Evolutionary conservation across 768 basidiomycete species (phyloP).

Genomic region (Mycena galopus): DNA sequence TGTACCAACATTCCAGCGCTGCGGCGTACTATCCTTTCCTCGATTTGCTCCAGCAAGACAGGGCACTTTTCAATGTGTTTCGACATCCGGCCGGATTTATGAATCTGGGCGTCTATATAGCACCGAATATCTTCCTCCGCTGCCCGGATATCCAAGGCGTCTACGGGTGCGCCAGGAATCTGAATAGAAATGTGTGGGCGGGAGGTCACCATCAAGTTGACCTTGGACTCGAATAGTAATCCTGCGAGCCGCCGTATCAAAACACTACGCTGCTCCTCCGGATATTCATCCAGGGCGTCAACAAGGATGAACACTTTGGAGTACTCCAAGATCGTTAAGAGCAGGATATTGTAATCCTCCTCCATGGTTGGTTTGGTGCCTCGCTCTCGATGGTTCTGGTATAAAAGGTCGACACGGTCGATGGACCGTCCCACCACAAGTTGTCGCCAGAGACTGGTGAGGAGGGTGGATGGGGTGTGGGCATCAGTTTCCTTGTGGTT

Average conservation of each 20-base stretch:
- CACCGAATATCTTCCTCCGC: conserved; percentile 1
- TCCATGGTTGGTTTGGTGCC: background rate
- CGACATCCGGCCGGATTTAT: background rate
- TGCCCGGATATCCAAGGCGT: conserved; percentile 1
- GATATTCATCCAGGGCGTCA: conserved; percentile 25
- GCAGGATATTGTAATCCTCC: background rate
- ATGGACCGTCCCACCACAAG: background rate
- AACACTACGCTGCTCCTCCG: background rate
- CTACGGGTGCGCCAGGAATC: background rate
- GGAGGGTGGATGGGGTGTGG: background rate
- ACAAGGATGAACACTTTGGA: conserved; percentile 9
- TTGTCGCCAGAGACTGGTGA: conserved; percentile 8
- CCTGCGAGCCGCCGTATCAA: background rate
- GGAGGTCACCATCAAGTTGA: conserved; percentile 16
- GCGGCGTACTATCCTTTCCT: background rate
- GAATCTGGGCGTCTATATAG: background rate
- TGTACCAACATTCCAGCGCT: conserved; percentile 1
- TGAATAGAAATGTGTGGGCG: conserved; percentile 5
- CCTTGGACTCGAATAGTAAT: background rate
- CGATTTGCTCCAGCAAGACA: background rate
- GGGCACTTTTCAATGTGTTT: background rate
- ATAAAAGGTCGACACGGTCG: background rate
- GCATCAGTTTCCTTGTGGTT: conserved; percentile 3
- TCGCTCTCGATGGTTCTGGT: background rate
- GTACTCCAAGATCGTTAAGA: background rate